Evolutionary conservation across 2,329 filamentous ascomycete species (phyloP), one percentile per base, ranked within the genome.

Genomic region (Phyllosticta paracitricarpa): DNA sequence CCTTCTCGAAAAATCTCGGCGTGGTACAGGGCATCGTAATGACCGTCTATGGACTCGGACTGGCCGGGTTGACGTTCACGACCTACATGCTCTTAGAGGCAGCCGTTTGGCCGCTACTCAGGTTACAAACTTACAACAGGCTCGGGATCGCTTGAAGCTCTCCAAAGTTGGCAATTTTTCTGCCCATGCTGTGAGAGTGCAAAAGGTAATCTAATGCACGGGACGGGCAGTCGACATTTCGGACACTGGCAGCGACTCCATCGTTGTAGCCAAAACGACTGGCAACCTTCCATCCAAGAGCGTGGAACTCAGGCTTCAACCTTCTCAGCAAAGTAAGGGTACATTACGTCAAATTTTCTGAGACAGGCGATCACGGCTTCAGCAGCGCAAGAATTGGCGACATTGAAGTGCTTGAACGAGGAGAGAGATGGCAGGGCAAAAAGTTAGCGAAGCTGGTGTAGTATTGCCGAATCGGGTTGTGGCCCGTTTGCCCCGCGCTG

Each of bases 81-180:
- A 57, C 62, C 3, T 62, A 63, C 30, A 51, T 59, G 12, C 54
- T 64, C 4, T 63, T 56, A 1, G 63, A 64, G 33, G 53, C 63
- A 2, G 63, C 63, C 14, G 17, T 64, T n/a, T 64, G 63, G 63
- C 63, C 63, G 9, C 33, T 64, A 14, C 35, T 63, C 30, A 51
- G 58, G 9, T 35, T 54, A 40, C 62, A 62, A 5, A 10, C 56
- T 4, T 14, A 61, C 9, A 64, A 40, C 7, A 58, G 28, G 14
- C 28, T 63, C 33, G 59, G 26, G 53, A 59, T 10, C 56, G 61
- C 22, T 24, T 22, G 7, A 58, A 33, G 17, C 52, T 62, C 14
- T 26, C 26, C 14, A 14, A 25, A 2, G 24, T 51, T 7, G 61
- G 61, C 7, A 40, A 56, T 7, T 33, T 62, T 8, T 58, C 61